Percentiles rank a stretch among this genome's conserved stretches.
Conservation (phyloP, 2,329 filamentous ascomycete genomes). For the Paraconiothyrium sp. region DNA sequence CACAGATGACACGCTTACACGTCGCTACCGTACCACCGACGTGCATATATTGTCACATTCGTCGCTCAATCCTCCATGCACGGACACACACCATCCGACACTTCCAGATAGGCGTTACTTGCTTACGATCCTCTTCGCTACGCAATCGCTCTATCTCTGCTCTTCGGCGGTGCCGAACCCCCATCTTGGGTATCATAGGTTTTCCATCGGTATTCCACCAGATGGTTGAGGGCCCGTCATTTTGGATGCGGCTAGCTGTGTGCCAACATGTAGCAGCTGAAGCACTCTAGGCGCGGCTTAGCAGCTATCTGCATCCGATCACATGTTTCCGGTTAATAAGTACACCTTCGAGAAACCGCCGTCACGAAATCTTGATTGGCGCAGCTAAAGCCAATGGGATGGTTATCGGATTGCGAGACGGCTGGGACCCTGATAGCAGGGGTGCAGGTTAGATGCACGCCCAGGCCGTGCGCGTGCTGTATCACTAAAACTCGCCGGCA, state of each 20-base stretch:
- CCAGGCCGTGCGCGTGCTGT: background rate
- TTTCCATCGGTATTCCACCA: background rate
- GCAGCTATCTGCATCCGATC: slow-evolving; percentile 6
- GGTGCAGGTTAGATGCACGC: slow-evolving; percentile 8
- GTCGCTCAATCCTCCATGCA: slow-evolving; percentile 3
- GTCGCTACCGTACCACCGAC: background rate
- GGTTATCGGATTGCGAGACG: slow-evolving; percentile 19
- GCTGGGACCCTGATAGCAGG: slow-evolving; percentile 20
- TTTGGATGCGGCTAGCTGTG: slow-evolving; percentile 6
- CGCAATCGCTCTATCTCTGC: background rate
- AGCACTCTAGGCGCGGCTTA: slow-evolving; percentile 21
- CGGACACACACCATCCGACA: background rate
- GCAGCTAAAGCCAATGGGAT: slow-evolving; percentile 21
- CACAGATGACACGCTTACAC: background rate
- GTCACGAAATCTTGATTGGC: slow-evolving; percentile 10
- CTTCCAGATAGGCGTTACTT: background rate
- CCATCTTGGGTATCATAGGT: background rate
- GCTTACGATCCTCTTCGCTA: background rate
- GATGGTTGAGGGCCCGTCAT: background rate
- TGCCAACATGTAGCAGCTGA: slow-evolving; percentile 17
- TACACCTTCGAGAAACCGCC: slow-evolving; percentile 25
- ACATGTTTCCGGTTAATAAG: slow-evolving; percentile 12
- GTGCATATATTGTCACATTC: slow-evolving; percentile 1
- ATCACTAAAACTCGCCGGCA: background rate
- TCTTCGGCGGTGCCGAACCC: background rate